Conservation (phyloP, 208 protist genomes). For the Lotmaria passim region DNA sequence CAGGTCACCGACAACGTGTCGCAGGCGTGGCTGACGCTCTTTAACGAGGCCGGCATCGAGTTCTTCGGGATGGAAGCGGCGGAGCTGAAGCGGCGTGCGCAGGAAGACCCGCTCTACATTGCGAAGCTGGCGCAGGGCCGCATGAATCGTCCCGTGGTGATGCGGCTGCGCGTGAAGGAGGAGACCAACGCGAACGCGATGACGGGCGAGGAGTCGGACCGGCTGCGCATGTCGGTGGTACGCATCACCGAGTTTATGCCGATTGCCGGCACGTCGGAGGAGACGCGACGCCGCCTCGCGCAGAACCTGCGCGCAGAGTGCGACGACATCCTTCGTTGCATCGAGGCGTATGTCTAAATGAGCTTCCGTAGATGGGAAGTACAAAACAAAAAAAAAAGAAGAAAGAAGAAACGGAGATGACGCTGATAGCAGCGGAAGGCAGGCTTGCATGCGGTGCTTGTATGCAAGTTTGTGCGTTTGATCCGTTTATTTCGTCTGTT, state of each 20-base stretch:
- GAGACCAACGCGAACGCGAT: conserved; percentile 54
- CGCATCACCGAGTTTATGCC: conserved; percentile 89
- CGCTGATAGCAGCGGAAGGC: no score
- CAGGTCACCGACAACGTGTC: conserved; percentile 89
- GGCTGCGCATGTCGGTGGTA: conserved; percentile 83
- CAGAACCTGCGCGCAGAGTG: conserved; percentile 78
- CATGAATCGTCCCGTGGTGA: conserved; percentile 88
- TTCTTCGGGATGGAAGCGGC: conserved; percentile 88
- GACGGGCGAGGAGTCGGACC: conserved; percentile 68
- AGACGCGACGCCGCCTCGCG: conserved; percentile 67
- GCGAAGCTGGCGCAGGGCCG: conserved; percentile 76
- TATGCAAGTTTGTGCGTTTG: no score
- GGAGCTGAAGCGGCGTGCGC: conserved; percentile 80
- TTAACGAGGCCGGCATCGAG: conserved; percentile 87
- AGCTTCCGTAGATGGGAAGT: background rate
- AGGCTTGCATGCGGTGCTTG: background rate
- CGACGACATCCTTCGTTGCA: conserved; percentile 79
- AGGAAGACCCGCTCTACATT: conserved; percentile 83
- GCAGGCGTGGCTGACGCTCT: conserved; percentile 91
- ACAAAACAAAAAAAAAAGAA: background rate
- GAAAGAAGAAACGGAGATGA: background rate
- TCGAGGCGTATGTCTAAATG: conserved; percentile 79
- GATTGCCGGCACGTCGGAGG: conserved; percentile 65
- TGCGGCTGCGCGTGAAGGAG: conserved; percentile 91
- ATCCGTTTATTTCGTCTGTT: no score